Evolutionary conservation across 768 basidiomycete species (phyloP), one percentile per base, ranked within the genome.

Genomic region (Russula sp.): DNA sequence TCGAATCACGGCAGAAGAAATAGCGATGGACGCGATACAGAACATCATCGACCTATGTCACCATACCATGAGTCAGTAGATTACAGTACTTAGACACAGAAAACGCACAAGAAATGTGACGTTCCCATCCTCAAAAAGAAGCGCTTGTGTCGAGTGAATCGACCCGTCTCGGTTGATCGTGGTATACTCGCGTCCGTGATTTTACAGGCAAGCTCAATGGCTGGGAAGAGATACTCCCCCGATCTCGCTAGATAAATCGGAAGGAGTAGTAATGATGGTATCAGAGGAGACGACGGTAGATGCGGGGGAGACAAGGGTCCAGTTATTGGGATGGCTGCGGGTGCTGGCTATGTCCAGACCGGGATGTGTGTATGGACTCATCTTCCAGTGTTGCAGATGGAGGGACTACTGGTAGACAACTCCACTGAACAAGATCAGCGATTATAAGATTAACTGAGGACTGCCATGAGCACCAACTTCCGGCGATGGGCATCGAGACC

Each of bases 121-220:
- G 24, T 60, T 67, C 14, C 66, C 63, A n/a, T 67, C 66, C 40
- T 64, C 66, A 64, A 61, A 16, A 60, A 64, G 34, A 67, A 67
- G 11, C 55, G 54, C 51, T 59, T 57, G 44, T 67, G 66, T 20
- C 20, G 40, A 14, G 36, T 50, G 42, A 46, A 62, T 32, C 48
- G 55, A 42, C 28, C 13, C 5, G n/a, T 28, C 22, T 18, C 36
- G 50, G 40, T 32, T 30, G 50, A 48, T 48, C 4, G 38, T 14
- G 7, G 30, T 22, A 18, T 16, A 8, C 30, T 36, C 10, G 36
- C 10, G 20, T 53, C 24, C 48, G 24, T 38, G 62, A 34, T 26
- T 55, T 40, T 34, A 42, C n/a, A 7, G 49, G 11, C 16, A 6
- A 9, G 10, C 18, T 22, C 36, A 38, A 50, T 32, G 50, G 9